These are phyloP conservation scores for Wickerhamomyces sydowiorum DNA, from an alignment of 805 yeast genomes.

Conservation along the genomic window DNA sequence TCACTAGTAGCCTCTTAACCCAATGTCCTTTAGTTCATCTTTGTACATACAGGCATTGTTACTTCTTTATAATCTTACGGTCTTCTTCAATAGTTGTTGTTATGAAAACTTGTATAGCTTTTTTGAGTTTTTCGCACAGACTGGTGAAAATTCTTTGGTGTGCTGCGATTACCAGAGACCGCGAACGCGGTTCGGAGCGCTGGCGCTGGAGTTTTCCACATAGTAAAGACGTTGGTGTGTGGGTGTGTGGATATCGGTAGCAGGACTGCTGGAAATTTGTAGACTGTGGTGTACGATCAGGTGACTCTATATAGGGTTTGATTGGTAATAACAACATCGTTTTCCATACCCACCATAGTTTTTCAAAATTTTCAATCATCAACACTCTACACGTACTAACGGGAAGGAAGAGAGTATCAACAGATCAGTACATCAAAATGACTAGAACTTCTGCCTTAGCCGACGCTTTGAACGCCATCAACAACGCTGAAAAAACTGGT, in stretches of 20 bases:
- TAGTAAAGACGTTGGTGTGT: too few relatives aligned
- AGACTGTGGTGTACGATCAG: background rate
- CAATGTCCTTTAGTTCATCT: too few relatives aligned
- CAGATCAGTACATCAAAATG: slow-evolving; percentile 42
- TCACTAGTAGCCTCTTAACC: too few relatives aligned
- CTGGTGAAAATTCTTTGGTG: background rate
- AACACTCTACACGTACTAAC: too few relatives aligned
- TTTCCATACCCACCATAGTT: background rate
- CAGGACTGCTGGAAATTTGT: too few relatives aligned
- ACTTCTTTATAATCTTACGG: slow-evolving; percentile 16
- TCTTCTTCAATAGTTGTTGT: background rate
- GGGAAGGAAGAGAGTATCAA: background rate
- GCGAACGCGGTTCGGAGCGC: background rate
- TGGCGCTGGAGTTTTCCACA: too few relatives aligned
- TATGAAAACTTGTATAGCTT: background rate
- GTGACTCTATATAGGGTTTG: background rate
- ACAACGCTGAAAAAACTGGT: slow-evolving; percentile 99
- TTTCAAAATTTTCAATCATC: background rate
- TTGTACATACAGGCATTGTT: slow-evolving; percentile 37
- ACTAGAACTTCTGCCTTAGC: slow-evolving; percentile 98
- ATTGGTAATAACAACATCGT: background rate
- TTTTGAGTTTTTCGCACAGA: background rate
- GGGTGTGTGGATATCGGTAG: background rate
- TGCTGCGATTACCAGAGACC: background rate
- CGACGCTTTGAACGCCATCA: slow-evolving; percentile 96